A percentile compares a stretch with the other conserved stretches of the same genome.
Conservation (phyloP, 2,329 filamentous ascomycete genomes). For the Cladorrhinum sp. region DNA sequence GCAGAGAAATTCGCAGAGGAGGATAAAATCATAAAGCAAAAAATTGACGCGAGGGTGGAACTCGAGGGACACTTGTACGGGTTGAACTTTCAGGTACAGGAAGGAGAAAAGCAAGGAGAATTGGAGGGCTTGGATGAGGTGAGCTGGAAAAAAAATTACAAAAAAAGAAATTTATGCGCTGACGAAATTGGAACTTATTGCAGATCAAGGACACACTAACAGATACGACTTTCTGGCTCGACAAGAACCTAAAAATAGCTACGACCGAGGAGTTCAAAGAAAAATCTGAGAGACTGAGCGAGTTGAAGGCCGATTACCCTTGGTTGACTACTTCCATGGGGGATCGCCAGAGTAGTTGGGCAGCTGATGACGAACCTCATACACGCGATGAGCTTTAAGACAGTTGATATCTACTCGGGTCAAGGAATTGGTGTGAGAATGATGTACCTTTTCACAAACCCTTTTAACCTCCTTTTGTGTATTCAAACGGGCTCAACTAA, state of each 20-base stretch:
- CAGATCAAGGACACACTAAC: constrained; percentile 84
- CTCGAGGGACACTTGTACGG: constrained; percentile 99
- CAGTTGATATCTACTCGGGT: too few species aligned
- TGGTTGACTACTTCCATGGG: constrained; percentile 36
- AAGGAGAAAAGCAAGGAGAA: constrained; percentile 81
- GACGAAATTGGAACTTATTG: not conserved
- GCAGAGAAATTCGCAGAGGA: constrained; percentile 98
- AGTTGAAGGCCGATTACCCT: constrained; percentile 93
- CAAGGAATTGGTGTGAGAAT: too few species aligned
- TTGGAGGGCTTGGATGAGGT: constrained; percentile 71
- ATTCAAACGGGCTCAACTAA: not conserved
- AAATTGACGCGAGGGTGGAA: constrained; percentile 91
- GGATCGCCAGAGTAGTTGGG: constrained; percentile 40
- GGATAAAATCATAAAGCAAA: constrained; percentile 93
- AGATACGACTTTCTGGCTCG: constrained; percentile 92
- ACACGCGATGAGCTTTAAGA: constrained; percentile 19
- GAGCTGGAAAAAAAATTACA: constrained; percentile 13
- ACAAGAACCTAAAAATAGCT: constrained; percentile 70
- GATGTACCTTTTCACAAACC: not conserved
- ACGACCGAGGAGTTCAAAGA: constrained; percentile 94
- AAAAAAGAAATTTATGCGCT: not conserved
- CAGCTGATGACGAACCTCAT: not conserved
- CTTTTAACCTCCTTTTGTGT: not conserved
- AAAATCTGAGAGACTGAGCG: constrained; percentile 97
- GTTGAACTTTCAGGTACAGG: constrained; percentile 98